phyloP scores from a whole-genome alignment of 306 rosid species.

The Vigna angularis region DNA sequence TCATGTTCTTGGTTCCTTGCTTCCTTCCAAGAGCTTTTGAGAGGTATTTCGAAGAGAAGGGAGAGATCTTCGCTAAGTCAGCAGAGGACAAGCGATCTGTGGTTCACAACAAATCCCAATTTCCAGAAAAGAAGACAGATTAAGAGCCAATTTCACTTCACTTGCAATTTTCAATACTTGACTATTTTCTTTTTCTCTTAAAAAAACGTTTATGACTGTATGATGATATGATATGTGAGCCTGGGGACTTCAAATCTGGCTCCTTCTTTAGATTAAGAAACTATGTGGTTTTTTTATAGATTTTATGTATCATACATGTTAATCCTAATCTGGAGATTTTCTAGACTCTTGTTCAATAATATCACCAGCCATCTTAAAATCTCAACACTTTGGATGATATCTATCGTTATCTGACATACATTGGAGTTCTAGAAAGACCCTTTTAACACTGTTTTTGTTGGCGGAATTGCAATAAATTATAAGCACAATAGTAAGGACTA shows the following conservation, averaged over 20 bases:
- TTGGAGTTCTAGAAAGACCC: too few relatives aligned
- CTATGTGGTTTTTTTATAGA: constrained; percentile 24
- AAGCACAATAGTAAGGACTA: too few relatives aligned
- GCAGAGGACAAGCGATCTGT: constrained; percentile 65
- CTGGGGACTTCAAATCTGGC: too few relatives aligned
- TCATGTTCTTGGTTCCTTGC: constrained; percentile 72
- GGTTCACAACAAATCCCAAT: constrained; percentile 23
- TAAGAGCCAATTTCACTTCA: constrained; percentile 19
- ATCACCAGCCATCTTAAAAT: not conserved
- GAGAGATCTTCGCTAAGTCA: constrained; percentile 61
- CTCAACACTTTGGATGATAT: not conserved
- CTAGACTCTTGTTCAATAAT: not conserved
- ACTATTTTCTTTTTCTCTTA: not conserved
- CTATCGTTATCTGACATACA: not conserved
- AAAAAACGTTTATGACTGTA: constrained; percentile 18
- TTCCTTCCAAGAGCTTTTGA: constrained; percentile 88
- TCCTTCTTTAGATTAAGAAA: not conserved
- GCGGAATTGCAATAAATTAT: too few relatives aligned
- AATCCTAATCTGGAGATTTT: constrained; percentile 5
- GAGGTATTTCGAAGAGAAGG: constrained; percentile 65
- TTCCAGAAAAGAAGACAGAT: constrained; percentile 48
- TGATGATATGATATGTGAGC: not conserved
- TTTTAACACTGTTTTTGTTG: too few relatives aligned
- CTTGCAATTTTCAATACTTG: constrained; percentile 20
- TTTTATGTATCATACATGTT: constrained; percentile 7